These are phyloP conservation scores for Mycena floridula DNA, from an alignment of 768 basidiomycete species.

Conservation along the genomic window DNA sequence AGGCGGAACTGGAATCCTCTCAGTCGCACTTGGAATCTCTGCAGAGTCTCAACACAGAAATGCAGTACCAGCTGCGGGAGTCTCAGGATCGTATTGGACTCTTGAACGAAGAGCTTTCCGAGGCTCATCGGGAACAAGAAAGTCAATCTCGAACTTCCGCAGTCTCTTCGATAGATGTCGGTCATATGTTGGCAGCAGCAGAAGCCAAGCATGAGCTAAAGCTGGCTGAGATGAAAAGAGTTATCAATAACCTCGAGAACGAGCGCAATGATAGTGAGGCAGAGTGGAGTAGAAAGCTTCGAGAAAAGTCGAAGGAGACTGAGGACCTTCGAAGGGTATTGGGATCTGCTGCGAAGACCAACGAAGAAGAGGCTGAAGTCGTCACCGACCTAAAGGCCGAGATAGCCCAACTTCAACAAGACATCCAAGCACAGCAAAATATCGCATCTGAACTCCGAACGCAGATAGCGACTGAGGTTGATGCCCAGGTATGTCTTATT, in stretches of 20 bases:
- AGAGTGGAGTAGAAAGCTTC: constrained; percentile 82
- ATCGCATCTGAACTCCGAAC: constrained; percentile 51
- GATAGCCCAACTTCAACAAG: constrained; percentile 44
- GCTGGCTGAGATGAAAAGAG: constrained; percentile 63
- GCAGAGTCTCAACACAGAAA: constrained; percentile 74
- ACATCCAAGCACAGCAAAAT: constrained; percentile 40
- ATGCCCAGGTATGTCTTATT: constrained; percentile 62
- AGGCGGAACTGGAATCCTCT: constrained; percentile 85
- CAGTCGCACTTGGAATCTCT: constrained; percentile 70
- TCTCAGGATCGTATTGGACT: constrained; percentile 63
- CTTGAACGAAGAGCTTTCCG: constrained; percentile 65
- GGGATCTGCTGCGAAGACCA: constrained; percentile 49
- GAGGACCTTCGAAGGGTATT: constrained; percentile 63
- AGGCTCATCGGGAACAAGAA: constrained; percentile 56
- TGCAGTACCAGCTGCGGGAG: constrained; percentile 84
- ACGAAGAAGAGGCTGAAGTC: constrained; percentile 52
- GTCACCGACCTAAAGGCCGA: constrained; percentile 46
- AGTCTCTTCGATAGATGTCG: constrained; percentile 58
- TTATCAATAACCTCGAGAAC: constrained; percentile 60
- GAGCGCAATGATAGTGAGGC: constrained; percentile 86
- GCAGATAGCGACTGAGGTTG: constrained; percentile 42
- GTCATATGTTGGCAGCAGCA: constrained; percentile 65
- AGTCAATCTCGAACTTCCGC: constrained; percentile 34
- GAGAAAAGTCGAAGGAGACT: constrained; percentile 70
- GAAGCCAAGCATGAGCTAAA: constrained; percentile 75